Conservation (phyloP, 441 rosid genomes). For the Jatropha podagrica region DNA sequence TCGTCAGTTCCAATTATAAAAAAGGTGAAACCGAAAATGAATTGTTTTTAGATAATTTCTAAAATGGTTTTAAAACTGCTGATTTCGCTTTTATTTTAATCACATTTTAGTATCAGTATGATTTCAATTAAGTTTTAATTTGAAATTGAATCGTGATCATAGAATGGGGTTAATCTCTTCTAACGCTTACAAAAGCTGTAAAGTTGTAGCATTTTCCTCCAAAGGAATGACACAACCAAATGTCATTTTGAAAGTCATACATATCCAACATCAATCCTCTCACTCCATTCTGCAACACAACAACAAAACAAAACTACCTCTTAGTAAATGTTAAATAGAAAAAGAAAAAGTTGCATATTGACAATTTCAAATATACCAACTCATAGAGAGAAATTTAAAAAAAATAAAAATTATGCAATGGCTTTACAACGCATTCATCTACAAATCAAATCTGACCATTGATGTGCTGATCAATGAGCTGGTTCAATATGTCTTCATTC, state of each 20-base stretch:
- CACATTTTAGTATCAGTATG: too few relatives aligned
- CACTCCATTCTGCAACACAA: constrained; percentile 67
- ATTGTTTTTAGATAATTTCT: too few relatives aligned
- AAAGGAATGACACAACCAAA: constrained; percentile 87
- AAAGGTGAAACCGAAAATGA: too few relatives aligned
- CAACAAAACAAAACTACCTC: constrained; percentile 9
- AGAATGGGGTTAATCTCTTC: background rate
- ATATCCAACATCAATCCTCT: constrained; percentile 93
- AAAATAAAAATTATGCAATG: background rate
- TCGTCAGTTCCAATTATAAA: too few relatives aligned
- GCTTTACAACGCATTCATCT: background rate
- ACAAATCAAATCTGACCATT: background rate
- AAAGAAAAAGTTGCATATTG: background rate
- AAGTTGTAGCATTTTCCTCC: constrained; percentile 66
- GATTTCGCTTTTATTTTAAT: too few relatives aligned
- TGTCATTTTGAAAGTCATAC: constrained; percentile 71
- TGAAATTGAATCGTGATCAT: too few relatives aligned
- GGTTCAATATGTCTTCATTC: background rate
- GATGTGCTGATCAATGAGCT: background rate
- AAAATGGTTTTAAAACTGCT: too few relatives aligned
- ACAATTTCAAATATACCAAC: background rate
- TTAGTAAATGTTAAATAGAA: background rate
- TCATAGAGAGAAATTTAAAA: background rate
- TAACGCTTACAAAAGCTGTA: constrained; percentile 80
- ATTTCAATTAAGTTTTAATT: too few relatives aligned